phyloP scores from a whole-genome alignment of 495 filamentous ascomycete genomes.

The Staphylotrichum tortipilum region DNA sequence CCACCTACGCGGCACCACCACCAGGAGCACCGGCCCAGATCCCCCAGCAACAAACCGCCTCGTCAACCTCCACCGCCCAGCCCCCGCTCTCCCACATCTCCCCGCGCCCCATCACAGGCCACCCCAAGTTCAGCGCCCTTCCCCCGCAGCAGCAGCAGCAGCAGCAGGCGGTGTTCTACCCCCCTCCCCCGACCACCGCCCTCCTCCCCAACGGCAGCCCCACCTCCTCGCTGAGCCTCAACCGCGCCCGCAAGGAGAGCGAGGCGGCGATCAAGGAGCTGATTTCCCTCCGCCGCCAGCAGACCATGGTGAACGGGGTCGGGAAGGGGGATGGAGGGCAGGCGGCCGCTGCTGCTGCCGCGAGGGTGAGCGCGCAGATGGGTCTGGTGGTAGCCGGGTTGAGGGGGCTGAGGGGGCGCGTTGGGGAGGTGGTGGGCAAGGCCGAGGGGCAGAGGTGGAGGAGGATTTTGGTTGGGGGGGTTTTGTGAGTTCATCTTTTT shows the following conservation, averaged over 20 bases:
- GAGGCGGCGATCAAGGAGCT: slow-evolving; percentile 32
- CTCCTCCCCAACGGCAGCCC: not conserved
- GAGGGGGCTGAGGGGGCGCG: slow-evolving; percentile 21
- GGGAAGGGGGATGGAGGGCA: slow-evolving; percentile 20
- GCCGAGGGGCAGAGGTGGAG: slow-evolving; percentile 36
- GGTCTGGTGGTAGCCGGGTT: slow-evolving; percentile 28
- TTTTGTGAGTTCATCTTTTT: slow-evolving; percentile 28
- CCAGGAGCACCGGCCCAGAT: not conserved
- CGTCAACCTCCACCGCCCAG: not conserved
- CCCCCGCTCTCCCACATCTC: not conserved
- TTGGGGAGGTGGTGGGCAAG: slow-evolving; percentile 22
- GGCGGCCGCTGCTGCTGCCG: too few relatives aligned
- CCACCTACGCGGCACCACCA: not conserved
- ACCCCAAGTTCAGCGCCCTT: not conserved
- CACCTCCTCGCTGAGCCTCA: slow-evolving; percentile 1
- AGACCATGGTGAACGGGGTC: slow-evolving; percentile 3
- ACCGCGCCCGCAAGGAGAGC: slow-evolving; percentile 14
- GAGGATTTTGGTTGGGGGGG: slow-evolving; percentile 31
- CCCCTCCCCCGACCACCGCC: not conserved
- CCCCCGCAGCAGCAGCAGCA: not conserved
- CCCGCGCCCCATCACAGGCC: not conserved
- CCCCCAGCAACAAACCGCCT: not conserved
- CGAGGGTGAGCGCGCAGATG: slow-evolving; percentile 27
- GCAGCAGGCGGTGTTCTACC: not conserved
- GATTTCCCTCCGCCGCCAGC: slow-evolving; percentile 21